Evolutionary conservation across 352 stramenopile species (phyloP), one percentile per base, ranked within the genome.

Genomic region (Phytophthora pisi): DNA sequence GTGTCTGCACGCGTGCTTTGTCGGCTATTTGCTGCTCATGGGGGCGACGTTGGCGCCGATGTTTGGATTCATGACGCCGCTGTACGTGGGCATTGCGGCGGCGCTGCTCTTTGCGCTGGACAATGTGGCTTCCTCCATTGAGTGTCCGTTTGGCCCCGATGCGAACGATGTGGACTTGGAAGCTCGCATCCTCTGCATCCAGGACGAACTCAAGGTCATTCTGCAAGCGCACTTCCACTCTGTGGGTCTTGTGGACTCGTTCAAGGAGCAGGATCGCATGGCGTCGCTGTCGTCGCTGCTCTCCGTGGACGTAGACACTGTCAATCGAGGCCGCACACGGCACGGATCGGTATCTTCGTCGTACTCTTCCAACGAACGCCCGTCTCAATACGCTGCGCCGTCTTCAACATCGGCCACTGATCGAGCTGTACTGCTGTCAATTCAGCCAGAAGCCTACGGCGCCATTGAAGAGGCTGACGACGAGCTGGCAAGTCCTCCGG

Each of bases 201-300:
- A 89, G 52, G 72, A 88, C 46, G 78, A 86, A 64, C 71, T 90
- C 50, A 79, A 86, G 59, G 75, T 83, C 5, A 77, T 82, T 46
- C 57, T 85, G 16, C 71, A 79, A 28, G 79, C 77, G 16, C 78
- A 86, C 53, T 85, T 90, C 47, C 72, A 82, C 34, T 81, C 76
- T 0, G 68, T 80, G 2, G 74, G 77, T 16, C 70, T 77, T 18
- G 66, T 74, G n/a, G 63, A 76, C 24, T 73, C 63, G 15, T 85
- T 84, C 61, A 74, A 74, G 23, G 69, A 83, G 46, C 68, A 77
- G 20, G 70, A 75, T 31, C 72, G 75, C 51, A 83, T 83, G 72
- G 75, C 75, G 26, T 83, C 75, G 42, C 51, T 83, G 38, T 83
- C 75, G 4, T 83, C 75, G 31, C 70, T 83, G 26, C 62, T 83